These are phyloP conservation scores for Agaricus blazei DNA, from an alignment of 768 basidiomycete species.

Conservation along the genomic window DNA sequence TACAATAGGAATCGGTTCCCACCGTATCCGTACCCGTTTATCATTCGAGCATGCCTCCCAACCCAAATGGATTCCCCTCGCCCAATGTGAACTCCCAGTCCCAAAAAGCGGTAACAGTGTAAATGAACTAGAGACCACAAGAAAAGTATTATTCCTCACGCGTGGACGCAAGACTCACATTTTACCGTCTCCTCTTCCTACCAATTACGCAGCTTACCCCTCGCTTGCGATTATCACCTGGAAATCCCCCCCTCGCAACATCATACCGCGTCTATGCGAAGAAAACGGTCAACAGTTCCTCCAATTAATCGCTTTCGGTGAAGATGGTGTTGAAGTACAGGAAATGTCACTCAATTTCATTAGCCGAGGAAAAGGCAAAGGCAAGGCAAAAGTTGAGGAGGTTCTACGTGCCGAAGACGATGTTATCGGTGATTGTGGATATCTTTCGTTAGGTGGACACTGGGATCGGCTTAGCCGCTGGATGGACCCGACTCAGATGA, in stretches of 20 bases:
- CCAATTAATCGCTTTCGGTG: constrained; percentile 66
- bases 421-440: constrained; percentile 59
- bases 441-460: constrained; percentile 47
- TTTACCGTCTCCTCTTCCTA: constrained; percentile 61
- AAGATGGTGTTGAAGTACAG: constrained; percentile 69
- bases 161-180: constrained; percentile 66
- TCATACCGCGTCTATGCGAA: constrained; percentile 48
- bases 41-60: constrained; percentile 22
- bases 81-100: constrained; percentile 41
- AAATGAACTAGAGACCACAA: constrained; percentile 21
- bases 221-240: constrained; percentile 57
- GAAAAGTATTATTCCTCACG: constrained; percentile 60
- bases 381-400: constrained; percentile 41
- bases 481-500: constrained; percentile 31
- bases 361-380: constrained; percentile 42
- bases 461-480: constrained; percentile 34
- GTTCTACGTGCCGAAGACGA: constrained; percentile 53
- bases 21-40: constrained; percentile 24
- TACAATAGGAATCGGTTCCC: constrained; percentile 19
- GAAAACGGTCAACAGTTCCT: constrained; percentile 38
- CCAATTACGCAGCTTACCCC: constrained; percentile 34
- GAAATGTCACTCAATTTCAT: constrained; percentile 57
- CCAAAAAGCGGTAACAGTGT: constrained; percentile 15
- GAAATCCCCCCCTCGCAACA: constrained; percentile 50
- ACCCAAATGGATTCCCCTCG: constrained; percentile 45